A percentile compares a stretch with the other conserved stretches of the same genome.
These are phyloP conservation scores for Colletotrichum tabaci DNA, from an alignment of 2,329 filamentous ascomycete genomes.

Conservation along the genomic window DNA sequence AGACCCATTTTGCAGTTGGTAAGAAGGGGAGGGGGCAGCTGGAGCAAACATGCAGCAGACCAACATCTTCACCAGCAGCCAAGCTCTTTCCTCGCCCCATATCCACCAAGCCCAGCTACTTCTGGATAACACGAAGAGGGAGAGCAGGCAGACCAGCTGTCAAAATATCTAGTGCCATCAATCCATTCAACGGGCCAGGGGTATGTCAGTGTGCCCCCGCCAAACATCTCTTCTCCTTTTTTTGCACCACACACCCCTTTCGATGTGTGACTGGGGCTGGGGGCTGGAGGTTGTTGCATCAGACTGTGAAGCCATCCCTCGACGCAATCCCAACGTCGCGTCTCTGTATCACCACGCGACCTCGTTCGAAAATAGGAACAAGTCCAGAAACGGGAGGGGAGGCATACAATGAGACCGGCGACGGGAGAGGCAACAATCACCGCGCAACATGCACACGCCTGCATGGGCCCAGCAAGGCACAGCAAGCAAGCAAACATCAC, in stretches of 20 bases:
- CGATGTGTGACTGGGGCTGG: neutral
- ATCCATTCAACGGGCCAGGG: neutral
- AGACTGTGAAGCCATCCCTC: conserved; percentile 10
- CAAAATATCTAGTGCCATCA: neutral
- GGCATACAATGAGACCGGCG: conserved; percentile 10
- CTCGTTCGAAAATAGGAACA: neutral
- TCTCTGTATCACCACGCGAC: conserved; percentile 13
- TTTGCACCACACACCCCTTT: neutral
- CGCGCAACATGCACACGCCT: neutral
- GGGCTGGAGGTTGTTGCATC: neutral
- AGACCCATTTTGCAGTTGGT: neutral
- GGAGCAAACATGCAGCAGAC: conserved; percentile 25
- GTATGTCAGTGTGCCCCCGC: neutral
- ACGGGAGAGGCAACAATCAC: neutral
- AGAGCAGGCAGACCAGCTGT: neutral
- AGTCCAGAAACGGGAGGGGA: neutral
- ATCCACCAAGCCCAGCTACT: neutral
- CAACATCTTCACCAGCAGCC: conserved; percentile 14
- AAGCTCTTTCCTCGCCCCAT: too few relatives aligned
- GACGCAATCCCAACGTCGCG: neutral
- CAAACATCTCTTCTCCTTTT: conserved; percentile 3
- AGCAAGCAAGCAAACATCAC: conserved; percentile 16
- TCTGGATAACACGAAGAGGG: neutral
- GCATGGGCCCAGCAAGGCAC: neutral
- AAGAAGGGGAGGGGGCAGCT: neutral